These are phyloP conservation scores for Imleria badia DNA, from an alignment of 768 basidiomycete species.

Conservation along the genomic window DNA sequence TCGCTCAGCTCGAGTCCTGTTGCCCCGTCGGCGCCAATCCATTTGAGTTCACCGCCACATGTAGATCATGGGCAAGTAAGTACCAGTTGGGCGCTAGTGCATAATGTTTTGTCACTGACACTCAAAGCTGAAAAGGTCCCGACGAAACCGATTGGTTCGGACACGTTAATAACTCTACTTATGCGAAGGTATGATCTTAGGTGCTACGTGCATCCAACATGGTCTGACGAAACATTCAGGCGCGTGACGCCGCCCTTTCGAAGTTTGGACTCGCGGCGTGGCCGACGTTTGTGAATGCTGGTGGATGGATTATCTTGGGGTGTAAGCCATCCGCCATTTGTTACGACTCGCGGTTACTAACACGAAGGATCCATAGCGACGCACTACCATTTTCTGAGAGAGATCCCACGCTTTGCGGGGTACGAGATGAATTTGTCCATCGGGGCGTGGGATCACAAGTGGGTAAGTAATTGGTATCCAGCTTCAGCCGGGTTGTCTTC, in stretches of 20 bases:
- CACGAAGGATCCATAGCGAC: neutral
- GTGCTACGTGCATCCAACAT: neutral
- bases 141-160: constrained; percentile 20
- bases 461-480: constrained; percentile 4
- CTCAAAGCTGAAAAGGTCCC: constrained; percentile 10
- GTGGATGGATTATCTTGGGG: constrained; percentile 7
- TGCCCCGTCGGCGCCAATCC: constrained; percentile 19
- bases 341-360: neutral
- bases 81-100: neutral
- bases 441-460: constrained; percentile 18
- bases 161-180: constrained; percentile 16
- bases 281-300: constrained; percentile 11
- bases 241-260: constrained; percentile 16
- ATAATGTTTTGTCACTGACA: neutral
- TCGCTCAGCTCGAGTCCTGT: constrained; percentile 10
- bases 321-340: neutral
- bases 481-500: neutral
- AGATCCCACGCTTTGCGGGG: constrained; percentile 14
- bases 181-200: constrained; percentile 9
- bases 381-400: constrained; percentile 16
- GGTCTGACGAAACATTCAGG: constrained; percentile 1
- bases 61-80: constrained; percentile 17
- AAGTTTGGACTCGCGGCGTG: constrained; percentile 6
- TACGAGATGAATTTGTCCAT: constrained; percentile 18
- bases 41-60: constrained; percentile 8